phyloP scores from a whole-genome alignment of 2,329 filamentous ascomycete species.

The Blumeria hordei region DNA sequence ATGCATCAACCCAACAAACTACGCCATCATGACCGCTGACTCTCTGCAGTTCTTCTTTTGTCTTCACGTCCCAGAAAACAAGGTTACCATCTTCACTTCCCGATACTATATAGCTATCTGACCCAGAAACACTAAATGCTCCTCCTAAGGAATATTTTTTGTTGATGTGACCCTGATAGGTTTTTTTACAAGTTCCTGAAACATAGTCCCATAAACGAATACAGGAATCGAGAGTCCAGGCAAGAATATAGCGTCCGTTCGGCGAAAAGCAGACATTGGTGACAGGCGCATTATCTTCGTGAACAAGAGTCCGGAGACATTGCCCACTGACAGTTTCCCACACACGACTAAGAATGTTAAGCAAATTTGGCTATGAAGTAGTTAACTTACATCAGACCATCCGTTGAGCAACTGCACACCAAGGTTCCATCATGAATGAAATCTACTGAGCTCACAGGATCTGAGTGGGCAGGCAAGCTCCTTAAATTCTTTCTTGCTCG shows the following conservation, averaged over 20 bases:
- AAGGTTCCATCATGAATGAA: slow-evolving; percentile 82
- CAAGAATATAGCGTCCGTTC: slow-evolving; percentile 80
- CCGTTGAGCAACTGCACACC: slow-evolving; percentile 73
- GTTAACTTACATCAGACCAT: slow-evolving; percentile 52
- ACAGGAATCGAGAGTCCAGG: slow-evolving; percentile 75
- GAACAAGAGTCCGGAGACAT: slow-evolving; percentile 79
- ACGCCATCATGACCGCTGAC: slow-evolving; percentile 29
- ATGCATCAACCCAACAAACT: slow-evolving; percentile 43
- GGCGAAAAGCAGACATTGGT: slow-evolving; percentile 78
- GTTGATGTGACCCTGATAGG: slow-evolving; percentile 83
- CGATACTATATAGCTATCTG: slow-evolving; percentile 41
- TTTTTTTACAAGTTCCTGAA: slow-evolving; percentile 77
- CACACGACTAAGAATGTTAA: slow-evolving; percentile 34
- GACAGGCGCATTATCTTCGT: slow-evolving; percentile 85
- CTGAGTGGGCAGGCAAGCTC: slow-evolving; percentile 76
- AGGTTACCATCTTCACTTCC: slow-evolving; percentile 75
- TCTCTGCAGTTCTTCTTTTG: slow-evolving; percentile 58
- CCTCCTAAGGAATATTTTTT: slow-evolving; percentile 64
- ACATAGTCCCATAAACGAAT: slow-evolving; percentile 91
- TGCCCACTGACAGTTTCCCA: slow-evolving; percentile 94
- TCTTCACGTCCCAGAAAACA: slow-evolving; percentile 74
- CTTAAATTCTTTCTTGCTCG: slow-evolving; percentile 71
- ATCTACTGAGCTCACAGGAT: slow-evolving; percentile 82
- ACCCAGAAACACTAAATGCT: slow-evolving; percentile 47
- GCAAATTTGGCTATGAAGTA: not conserved